These are phyloP conservation scores for Fusarium citri DNA, from an alignment of 2,329 filamentous ascomycete genomes.

Conservation along the genomic window DNA sequence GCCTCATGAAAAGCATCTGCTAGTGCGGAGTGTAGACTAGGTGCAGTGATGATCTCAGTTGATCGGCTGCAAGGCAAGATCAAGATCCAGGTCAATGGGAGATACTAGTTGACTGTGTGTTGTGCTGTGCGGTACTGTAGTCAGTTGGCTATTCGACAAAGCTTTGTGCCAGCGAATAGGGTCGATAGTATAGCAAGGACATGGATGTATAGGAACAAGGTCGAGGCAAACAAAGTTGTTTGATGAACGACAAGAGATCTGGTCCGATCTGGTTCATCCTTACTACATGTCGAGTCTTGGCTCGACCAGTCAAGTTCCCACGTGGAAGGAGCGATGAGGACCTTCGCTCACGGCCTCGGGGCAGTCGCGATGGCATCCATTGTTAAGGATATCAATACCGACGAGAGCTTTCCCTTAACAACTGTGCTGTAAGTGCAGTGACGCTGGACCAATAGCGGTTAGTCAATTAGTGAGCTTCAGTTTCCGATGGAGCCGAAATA, in stretches of 20 bases:
- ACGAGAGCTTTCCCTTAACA: not conserved
- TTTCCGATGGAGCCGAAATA: conserved; percentile 13
- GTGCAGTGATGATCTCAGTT: conserved; percentile 5
- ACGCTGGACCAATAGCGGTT: conserved; percentile 8
- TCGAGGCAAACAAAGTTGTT: conserved; percentile 10
- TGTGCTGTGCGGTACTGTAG: not conserved
- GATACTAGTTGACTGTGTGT: not conserved
- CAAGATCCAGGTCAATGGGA: not conserved
- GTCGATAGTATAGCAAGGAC: conserved; percentile 15
- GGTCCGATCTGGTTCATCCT: not conserved
- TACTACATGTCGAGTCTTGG: not conserved
- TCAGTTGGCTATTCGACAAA: conserved; percentile 3
- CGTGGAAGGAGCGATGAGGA: conserved; percentile 23
- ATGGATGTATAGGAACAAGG: conserved; percentile 6
- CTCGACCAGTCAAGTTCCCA: conserved; percentile 25
- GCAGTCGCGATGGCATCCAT: not conserved
- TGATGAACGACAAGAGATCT: conserved; percentile 12
- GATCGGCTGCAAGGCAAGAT: conserved; percentile 18
- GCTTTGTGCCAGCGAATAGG: not conserved
- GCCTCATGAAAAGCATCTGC: conserved; percentile 8
- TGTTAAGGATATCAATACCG: not conserved
- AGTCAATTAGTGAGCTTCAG: conserved; percentile 9
- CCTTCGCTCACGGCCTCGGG: not conserved
- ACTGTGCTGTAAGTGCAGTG: conserved; percentile 25
- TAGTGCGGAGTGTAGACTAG: not conserved